phyloP scores from a whole-genome alignment of 345 rosid species.

The Moricandia arvensis region DNA sequence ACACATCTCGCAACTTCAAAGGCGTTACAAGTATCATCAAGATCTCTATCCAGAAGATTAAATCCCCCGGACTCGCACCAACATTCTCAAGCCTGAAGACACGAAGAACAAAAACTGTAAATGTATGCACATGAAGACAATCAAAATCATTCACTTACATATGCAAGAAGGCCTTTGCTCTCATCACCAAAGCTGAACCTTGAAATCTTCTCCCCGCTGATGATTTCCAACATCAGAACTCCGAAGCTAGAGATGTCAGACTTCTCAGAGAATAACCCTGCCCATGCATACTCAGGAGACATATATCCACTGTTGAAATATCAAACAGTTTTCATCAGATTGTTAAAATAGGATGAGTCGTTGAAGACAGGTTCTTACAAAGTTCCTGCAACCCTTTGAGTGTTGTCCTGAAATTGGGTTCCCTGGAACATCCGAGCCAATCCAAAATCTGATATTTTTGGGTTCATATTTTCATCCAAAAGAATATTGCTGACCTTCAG shows the following conservation, averaged over 20 bases:
- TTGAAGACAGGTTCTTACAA: constrained; percentile 25
- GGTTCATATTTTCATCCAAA: constrained; percentile 32
- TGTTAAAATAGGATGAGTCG: neutral
- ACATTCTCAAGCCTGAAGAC: constrained; percentile 28
- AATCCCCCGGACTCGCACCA: constrained; percentile 31
- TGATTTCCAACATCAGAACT: constrained; percentile 42
- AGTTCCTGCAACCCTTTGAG: constrained; percentile 34
- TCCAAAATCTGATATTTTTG: constrained; percentile 36
- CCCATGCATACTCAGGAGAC: constrained; percentile 55
- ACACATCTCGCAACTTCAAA: constrained; percentile 33
- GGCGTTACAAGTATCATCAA: constrained; percentile 15
- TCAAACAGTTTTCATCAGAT: neutral
- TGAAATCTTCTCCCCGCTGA: constrained; percentile 28
- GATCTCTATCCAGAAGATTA: constrained; percentile 19
- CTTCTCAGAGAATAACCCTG: constrained; percentile 53
- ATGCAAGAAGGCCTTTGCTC: constrained; percentile 35
- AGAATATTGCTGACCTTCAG: constrained; percentile 36
- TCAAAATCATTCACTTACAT: constrained; percentile 24
- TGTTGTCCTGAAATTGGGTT: constrained; percentile 35
- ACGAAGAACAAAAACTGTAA: neutral
- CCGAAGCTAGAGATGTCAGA: constrained; percentile 55
- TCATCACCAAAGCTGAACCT: constrained; percentile 32
- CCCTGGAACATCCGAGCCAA: constrained; percentile 36
- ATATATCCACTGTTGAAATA: constrained; percentile 38
- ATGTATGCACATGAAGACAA: neutral